These are phyloP conservation scores for Penicillium coprophilum DNA, from an alignment of 495 filamentous ascomycete genomes.

Conservation along the genomic window DNA sequence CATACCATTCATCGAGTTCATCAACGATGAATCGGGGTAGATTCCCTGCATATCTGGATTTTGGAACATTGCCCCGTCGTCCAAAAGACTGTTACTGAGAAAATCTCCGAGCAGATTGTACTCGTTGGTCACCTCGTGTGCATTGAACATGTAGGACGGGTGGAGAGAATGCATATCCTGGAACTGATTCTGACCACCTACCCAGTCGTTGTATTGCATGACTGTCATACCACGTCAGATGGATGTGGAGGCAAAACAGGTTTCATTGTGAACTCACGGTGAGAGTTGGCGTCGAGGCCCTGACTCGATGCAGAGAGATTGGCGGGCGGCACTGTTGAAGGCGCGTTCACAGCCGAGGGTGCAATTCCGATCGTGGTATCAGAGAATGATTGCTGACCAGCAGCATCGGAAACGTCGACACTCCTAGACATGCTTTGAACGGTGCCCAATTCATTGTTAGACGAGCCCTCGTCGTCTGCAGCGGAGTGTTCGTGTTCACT, in stretches of 20 bases:
- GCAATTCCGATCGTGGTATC: slow-evolving; percentile 39
- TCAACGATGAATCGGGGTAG: slow-evolving; percentile 56
- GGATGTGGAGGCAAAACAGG: slow-evolving; percentile 12
- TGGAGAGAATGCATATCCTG: slow-evolving; percentile 94
- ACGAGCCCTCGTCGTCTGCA: slow-evolving; percentile 57
- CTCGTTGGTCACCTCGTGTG: slow-evolving; percentile 90
- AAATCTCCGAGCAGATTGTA: slow-evolving; percentile 97
- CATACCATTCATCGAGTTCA: slow-evolving; percentile 49
- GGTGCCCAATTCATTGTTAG: slow-evolving; percentile 45
- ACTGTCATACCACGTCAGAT: slow-evolving; percentile 46
- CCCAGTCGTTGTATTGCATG: slow-evolving; percentile 67
- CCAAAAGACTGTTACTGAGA: slow-evolving; percentile 80
- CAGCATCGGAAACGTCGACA: slow-evolving; percentile 44
- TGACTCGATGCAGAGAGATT: slow-evolving; percentile 39
- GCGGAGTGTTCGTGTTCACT: slow-evolving; percentile 61
- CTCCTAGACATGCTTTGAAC: slow-evolving; percentile 42
- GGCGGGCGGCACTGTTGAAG: slow-evolving; percentile 36
- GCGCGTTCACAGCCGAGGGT: slow-evolving; percentile 33
- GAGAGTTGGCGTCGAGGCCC: slow-evolving; percentile 57
- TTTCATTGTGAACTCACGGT: slow-evolving; percentile 61
- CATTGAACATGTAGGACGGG: slow-evolving; percentile 92
- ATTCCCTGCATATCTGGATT: slow-evolving; percentile 60
- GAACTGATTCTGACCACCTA: slow-evolving; percentile 74
- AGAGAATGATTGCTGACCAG: slow-evolving; percentile 41
- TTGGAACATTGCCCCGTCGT: slow-evolving; percentile 67